These are phyloP conservation scores for Phytophthora fragariae DNA, from an alignment of 352 stramenopile genomes.

Conservation along the genomic window DNA sequence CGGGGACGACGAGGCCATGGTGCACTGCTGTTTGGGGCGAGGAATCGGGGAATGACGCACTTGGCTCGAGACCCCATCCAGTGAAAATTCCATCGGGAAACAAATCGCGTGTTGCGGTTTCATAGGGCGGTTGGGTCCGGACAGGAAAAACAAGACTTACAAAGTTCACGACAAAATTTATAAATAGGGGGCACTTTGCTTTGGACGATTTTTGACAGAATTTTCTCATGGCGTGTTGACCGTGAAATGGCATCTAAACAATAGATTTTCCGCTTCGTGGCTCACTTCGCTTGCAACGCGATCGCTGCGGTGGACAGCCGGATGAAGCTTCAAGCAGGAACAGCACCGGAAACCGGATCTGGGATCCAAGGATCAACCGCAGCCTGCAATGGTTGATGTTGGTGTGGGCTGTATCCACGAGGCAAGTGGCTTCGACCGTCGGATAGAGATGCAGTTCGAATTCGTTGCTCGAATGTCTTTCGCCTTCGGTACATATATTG, in stretches of 20 bases:
- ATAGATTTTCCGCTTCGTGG: conserved; percentile 12
- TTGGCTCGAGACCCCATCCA: conserved; percentile 23
- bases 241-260: conserved; percentile 28
- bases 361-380: not conserved
- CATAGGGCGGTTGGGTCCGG: conserved; percentile 3
- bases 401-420: not conserved
- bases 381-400: not conserved
- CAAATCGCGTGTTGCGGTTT: conserved; percentile 31
- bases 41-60: conserved; percentile 30
- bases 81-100: conserved; percentile 22
- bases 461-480: not conserved
- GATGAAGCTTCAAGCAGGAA: not conserved
- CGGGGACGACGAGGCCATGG: conserved; percentile 23
- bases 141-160: not conserved
- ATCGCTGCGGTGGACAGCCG: not conserved
- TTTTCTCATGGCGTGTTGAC: conserved; percentile 28
- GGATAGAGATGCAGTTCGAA: not conserved
- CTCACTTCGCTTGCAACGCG: not conserved
- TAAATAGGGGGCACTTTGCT: not conserved
- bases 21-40: not conserved
- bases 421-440: not conserved
- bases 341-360: not conserved
- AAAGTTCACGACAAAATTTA: too few relatives aligned
- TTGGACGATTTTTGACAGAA: conserved; percentile 21
- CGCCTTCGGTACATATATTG: too few relatives aligned